Evolutionary conservation across 371 early-diverging fungal genomes (phyloP).

Genomic region (Rhizomucor pusillus): DNA sequence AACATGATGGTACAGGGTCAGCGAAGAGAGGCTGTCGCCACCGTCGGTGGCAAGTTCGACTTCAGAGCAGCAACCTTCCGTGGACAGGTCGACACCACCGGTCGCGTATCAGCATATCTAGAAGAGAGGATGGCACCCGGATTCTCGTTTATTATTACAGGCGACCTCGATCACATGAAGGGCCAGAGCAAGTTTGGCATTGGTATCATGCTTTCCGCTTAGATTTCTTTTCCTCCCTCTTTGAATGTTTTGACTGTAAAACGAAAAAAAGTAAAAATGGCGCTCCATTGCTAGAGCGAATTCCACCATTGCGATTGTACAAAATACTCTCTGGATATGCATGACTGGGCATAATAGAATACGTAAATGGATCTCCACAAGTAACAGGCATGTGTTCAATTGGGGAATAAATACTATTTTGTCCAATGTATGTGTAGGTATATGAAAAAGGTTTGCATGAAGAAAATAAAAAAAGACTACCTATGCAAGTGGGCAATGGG

Average conservation of each 20-base stretch:
- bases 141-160: slow-evolving; percentile 86
- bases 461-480: too few species aligned
- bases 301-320: too few species aligned
- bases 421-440: too few species aligned
- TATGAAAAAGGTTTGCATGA: too few species aligned
- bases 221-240: slow-evolving; percentile 13
- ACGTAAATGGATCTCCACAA: too few species aligned
- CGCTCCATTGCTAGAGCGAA: too few species aligned
- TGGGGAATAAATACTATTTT: too few species aligned
- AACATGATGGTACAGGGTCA: slow-evolving; percentile 77
- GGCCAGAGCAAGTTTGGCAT: slow-evolving; percentile 81
- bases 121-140: slow-evolving; percentile 97
- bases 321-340: too few species aligned
- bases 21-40: slow-evolving; percentile 88
- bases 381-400: too few species aligned
- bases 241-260: neutral
- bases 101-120: slow-evolving; percentile 82
- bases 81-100: slow-evolving; percentile 87
- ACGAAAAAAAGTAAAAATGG: too few species aligned
- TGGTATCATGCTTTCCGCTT: slow-evolving; percentile 77
- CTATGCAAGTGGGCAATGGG: too few species aligned
- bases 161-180: slow-evolving; percentile 96
- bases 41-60: slow-evolving; percentile 95
- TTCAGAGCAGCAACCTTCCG: slow-evolving; percentile 90
- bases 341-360: too few species aligned